A percentile compares a stretch with the other conserved stretches of the same genome.
phyloP scores from a whole-genome alignment of 2,329 filamentous ascomycete species.

The Elsinoe perseae region DNA sequence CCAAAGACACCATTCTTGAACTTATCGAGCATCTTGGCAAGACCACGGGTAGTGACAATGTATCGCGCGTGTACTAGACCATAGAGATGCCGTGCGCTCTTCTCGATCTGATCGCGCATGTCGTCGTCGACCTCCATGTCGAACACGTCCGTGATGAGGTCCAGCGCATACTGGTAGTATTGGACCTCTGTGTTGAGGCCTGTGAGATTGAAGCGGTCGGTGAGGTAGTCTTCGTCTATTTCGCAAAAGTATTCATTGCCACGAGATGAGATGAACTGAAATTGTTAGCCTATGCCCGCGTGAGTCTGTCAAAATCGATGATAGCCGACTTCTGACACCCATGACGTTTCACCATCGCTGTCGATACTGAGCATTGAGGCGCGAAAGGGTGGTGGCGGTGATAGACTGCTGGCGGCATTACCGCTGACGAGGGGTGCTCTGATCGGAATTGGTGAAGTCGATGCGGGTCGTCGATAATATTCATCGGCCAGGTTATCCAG shows the following conservation, averaged over 20 bases:
- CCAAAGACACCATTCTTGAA: slow-evolving; percentile 98
- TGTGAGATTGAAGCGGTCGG: slow-evolving; percentile 95
- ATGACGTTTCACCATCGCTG: slow-evolving; percentile 9
- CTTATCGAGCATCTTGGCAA: slow-evolving; percentile 98
- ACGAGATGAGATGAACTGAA: slow-evolving; percentile 89
- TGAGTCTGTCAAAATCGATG: background rate
- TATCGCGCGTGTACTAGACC: slow-evolving; percentile 93
- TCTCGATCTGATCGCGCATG: slow-evolving; percentile 96
- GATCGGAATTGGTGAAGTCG: slow-evolving; percentile 3
- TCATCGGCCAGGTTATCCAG: slow-evolving; percentile 12
- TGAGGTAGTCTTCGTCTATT: slow-evolving; percentile 97
- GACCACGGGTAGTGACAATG: slow-evolving; percentile 87
- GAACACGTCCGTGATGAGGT: slow-evolving; percentile 96
- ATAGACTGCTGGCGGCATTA: slow-evolving; percentile 13
- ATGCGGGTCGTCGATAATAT: slow-evolving; percentile 1
- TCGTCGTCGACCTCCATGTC: slow-evolving; percentile 98
- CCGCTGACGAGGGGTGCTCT: background rate
- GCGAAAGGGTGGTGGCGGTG: background rate
- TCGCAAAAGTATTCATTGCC: slow-evolving; percentile 99
- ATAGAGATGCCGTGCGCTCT: slow-evolving; percentile 90
- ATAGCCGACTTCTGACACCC: slow-evolving; percentile 15
- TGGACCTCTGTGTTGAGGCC: slow-evolving; percentile 95
- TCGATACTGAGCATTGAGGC: slow-evolving; percentile 11
- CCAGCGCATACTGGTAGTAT: slow-evolving; percentile 97
- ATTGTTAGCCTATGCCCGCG: background rate